Base-by-base conservation (phyloP, 371 early-diverging fungal species). In the Apophysomyces trapeziformis region DNA sequence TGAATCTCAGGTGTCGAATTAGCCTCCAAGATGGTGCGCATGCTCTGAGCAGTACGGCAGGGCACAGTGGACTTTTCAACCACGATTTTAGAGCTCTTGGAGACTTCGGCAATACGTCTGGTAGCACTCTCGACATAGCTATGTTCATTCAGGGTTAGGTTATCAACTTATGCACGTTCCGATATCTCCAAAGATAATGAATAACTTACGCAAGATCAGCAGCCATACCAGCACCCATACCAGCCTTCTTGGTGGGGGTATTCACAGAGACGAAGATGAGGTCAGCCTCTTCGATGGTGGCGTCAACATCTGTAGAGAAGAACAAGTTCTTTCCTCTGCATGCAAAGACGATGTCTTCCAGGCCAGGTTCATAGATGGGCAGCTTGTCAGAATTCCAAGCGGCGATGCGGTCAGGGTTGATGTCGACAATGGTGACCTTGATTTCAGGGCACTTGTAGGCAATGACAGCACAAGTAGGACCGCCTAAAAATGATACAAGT, bases 61-160 rank as follows among this genome's bases (percentile, higher is more conserved):
- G 98, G 98, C 9, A 97, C 98, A 39, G 98, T 97, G 1, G 95
- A 95, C 80, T 95, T 96, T 73, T 95, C 96, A 39, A 97, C 91
- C 5, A 97, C 93, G 69, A 97, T 92, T 82, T 95, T 97, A 82
- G 89, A 84, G 67, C 85, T 85, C 61, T 75, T 89, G 32, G 96
- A 89, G 26, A 93, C 91, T 65, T 89, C 83, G n/a, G 96, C 96
- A 74, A 97, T 95, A 64, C 90, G 86, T 61, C 93, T 87, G 47
- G 94, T 92, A 64, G 96, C 96, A 39, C 89, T 74, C 79, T 95
- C 95, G 63, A 96, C 84, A 65, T 92, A 94, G 16, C 93, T 91
- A 69, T 6, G 37, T 26, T 18, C 37, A 68, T 14, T 36, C 14
- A 60, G 18, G 16, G 56, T 35, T 7, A 43, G 60, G 50, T 8